These are phyloP conservation scores for Fagopyrum homotropicum DNA, from an alignment of 148 eudicot species.

Conservation along the genomic window DNA sequence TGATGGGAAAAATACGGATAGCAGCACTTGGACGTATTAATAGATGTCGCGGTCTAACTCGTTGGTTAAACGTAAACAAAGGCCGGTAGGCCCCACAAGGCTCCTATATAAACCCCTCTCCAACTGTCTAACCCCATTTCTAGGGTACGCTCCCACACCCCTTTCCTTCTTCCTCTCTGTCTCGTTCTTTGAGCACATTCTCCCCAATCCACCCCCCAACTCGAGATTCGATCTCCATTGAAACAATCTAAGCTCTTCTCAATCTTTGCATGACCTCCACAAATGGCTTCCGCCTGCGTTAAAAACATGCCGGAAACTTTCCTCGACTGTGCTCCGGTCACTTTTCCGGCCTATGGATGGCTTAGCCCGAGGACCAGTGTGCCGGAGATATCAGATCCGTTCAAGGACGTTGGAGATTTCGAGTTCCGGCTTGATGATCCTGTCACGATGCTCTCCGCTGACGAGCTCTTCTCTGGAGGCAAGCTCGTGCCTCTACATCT, in stretches of 20 bases:
- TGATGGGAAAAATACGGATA: not conserved
- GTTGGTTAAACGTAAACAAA: not conserved
- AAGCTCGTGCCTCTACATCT: constrained; percentile 58
- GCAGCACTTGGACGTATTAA: not conserved
- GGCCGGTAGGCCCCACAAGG: constrained; percentile 1
- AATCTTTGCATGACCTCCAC: constrained; percentile 26
- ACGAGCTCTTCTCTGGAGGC: constrained; percentile 78
- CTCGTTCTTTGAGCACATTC: constrained; percentile 1
- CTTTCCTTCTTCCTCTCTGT: not conserved
- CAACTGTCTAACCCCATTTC: not conserved
- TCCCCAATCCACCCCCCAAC: constrained; percentile 17
- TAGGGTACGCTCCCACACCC: constrained; percentile 11
- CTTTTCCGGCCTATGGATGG: constrained; percentile 43
- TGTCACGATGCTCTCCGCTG: constrained; percentile 69
- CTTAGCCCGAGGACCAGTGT: constrained; percentile 27
- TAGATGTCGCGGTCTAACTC: constrained; percentile 10
- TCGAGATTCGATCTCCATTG: constrained; percentile 26
- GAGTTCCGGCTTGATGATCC: constrained; percentile 69
- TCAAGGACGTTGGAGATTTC: constrained; percentile 38
- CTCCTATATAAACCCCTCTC: constrained; percentile 11
- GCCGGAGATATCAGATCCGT: constrained; percentile 25
- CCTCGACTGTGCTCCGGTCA: constrained; percentile 37
- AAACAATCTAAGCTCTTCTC: not conserved
- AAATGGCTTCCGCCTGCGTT: constrained; percentile 75
- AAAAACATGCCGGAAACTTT: constrained; percentile 45